Base-by-base conservation (phyloP, 805 yeast genomes). In the Lipomyces starkeyi region DNA sequence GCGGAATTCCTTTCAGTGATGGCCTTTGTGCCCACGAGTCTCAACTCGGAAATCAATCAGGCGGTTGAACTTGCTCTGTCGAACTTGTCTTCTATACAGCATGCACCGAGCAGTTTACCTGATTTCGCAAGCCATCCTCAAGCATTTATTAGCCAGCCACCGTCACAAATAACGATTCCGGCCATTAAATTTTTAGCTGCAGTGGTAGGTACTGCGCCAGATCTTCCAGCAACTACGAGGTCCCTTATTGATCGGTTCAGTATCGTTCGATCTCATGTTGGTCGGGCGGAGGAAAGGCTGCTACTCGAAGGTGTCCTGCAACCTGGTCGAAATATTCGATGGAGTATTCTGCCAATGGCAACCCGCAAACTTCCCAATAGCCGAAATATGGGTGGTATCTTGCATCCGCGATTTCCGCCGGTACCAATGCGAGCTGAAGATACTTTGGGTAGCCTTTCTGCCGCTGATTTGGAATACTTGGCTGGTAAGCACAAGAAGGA, bases 401-500 rank as follows among this genome's bases (percentile, higher is more conserved):
- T 67, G 14, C 72, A 69, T 58, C 71, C 72, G 6, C 40, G 72
- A 17, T 69, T 69, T 35, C 72, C 72, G 27, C 72, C 72, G 2
- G 37, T 61, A 40, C 66, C 70, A 22, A 40, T 35, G n/a, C 37
- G 66, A 37, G 53, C 53, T 20, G 71, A 69, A 22, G 71, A 69
- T 17, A 62, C 59, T 32, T 59, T 59, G 22, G 68, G 63, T 7
- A 62, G 43, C 35, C 52, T 63, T 14, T n/a, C 53, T 22, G 14
- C 40, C 5, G 40, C 49, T n/a, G 37, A 52, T 49, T 14, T 64
- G 49, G 67, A 63, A 9, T 34, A 34, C n/a, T 58, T 62, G 58
- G 55, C 27, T 22, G 47, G 52, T 3, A 35, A 32, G 47, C 52
- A n/a, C 70, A 56, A 62, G 63, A 82, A 80, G 64, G 71, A 64